Conservation (phyloP, 108 stramenopile genomes). For the Nannochloropsis granulata region DNA sequence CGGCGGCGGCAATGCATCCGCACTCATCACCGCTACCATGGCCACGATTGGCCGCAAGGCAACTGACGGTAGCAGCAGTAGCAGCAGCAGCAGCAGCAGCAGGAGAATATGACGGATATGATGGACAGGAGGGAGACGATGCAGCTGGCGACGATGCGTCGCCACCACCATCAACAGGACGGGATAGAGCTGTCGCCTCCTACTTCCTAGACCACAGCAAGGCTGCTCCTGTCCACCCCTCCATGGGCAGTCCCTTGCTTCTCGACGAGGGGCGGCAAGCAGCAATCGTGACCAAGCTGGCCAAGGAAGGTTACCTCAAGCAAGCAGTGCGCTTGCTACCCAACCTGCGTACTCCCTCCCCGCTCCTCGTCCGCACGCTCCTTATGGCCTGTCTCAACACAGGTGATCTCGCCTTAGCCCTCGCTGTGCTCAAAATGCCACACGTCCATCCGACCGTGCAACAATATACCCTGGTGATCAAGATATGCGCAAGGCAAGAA, state of each 20-base stretch:
- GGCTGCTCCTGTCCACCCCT: neutral
- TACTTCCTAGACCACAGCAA: neutral
- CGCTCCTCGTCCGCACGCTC: neutral
- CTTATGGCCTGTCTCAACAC: neutral
- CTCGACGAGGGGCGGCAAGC: neutral
- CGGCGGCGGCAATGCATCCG: too few species aligned
- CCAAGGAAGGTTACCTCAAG: neutral
- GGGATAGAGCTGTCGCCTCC: neutral
- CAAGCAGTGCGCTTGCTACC: neutral
- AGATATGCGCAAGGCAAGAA: neutral
- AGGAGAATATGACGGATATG: too few species aligned
- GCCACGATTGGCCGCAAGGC: too few species aligned
- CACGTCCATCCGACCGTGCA: neutral
- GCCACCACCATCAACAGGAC: too few species aligned
- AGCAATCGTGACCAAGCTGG: neutral
- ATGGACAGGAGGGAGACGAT: too few species aligned
- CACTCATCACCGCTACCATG: too few species aligned
- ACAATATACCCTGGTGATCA: neutral
- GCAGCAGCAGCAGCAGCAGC: too few species aligned
- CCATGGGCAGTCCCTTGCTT: neutral
- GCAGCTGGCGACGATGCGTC: too few species aligned
- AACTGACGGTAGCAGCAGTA: too few species aligned
- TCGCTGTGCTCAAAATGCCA: neutral
- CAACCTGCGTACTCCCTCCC: neutral
- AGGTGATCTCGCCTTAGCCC: neutral